phyloP scores from a whole-genome alignment of 2,329 filamentous ascomycete genomes.

The Thelonectria discophora region DNA sequence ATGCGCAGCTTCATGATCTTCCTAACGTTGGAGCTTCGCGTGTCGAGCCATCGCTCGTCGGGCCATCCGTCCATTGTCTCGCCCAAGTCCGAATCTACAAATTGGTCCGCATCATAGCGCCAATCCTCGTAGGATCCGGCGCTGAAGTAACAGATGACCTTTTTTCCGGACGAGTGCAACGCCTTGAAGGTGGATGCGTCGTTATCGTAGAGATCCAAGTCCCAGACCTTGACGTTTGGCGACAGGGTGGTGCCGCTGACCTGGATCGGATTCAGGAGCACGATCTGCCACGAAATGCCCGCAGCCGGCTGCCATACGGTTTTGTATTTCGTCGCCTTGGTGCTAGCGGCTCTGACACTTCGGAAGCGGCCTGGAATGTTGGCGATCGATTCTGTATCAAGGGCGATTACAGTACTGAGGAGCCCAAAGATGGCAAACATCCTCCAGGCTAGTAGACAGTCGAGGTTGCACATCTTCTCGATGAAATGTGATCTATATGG shows the following conservation, averaged over 20 bases:
- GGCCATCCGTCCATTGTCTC: conserved; percentile 69
- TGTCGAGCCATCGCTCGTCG: conserved; percentile 73
- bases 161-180: conserved; percentile 64
- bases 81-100: conserved; percentile 65
- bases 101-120: conserved; percentile 65
- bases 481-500: background rate
- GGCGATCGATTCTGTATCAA: background rate
- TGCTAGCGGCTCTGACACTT: background rate
- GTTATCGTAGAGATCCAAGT: conserved; percentile 66
- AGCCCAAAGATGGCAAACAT: background rate
- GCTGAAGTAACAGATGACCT: conserved; percentile 79
- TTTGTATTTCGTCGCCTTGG: conserved; percentile 37
- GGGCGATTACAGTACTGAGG: background rate
- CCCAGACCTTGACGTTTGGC: conserved; percentile 60
- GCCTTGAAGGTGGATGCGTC: conserved; percentile 55
- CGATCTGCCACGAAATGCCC: conserved; percentile 68
- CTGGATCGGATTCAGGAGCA: conserved; percentile 57
- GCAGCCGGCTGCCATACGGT: conserved; percentile 62
- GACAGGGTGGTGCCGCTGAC: conserved; percentile 44
- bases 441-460: background rate
- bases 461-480: background rate
- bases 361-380: background rate
- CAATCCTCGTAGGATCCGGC: conserved; percentile 74
- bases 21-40: conserved; percentile 65
- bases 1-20: conserved; percentile 71